Evolutionary conservation across 768 basidiomycete genomes (phyloP), one percentile per base, ranked within the genome.

Genomic region (Xerocomus potaroensis): DNA sequence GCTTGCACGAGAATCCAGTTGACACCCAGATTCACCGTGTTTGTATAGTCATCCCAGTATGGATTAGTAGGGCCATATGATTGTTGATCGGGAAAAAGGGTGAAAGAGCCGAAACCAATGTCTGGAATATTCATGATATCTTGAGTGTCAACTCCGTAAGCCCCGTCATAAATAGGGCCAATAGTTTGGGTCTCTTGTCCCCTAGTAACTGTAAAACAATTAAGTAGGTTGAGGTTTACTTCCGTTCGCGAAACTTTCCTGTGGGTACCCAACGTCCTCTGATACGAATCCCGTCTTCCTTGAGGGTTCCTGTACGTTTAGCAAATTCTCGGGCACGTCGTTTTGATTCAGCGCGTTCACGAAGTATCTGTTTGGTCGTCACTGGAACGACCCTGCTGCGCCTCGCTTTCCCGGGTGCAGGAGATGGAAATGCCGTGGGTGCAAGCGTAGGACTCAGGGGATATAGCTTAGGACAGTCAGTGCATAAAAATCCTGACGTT

Each of bases 71-170:
- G 47, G 24, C 66, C 75, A 53, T 83, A 84, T 30, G 63, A 59
- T 49, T 78, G 72, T 60, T 86, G 84, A 56, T 87, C 82, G 16
- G 84, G 83, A 73, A 85, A 84, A 21, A 84, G 53, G 47, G 78
- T 80, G 72, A 83, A 83, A 15, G 78, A 70, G 26, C 72, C 66
- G 53, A 82, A 83, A 6, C 73, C 76, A 49, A 86, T 77, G 10
- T 74, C 32, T 0, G 78, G 78, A 47, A 81, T 80, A 43, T 63
- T 77, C 45, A 72, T 50, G 41, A 86, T 80, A 50, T 85, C 84
- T 54, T 81, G 77, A 45, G 75, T 78, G 59, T 87, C 84, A 16
- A 85, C 80, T 27, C 83, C 83, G 27, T 69, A 68, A n/a, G 79
- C 72, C 1, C 84, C 84, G 57, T 86, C 78, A 48, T 77, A 81